Percentiles rank a stretch among this genome's conserved stretches.
phyloP scores from a whole-genome alignment of 176 grass and related monocot genomes.

The Sorghum bicolor region Sorghum_bicolor_NCBIv3 NC_012877.2:813501-814000 shows the following conservation, averaged over 20 bases:
- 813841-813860: neutral
- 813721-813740: neutral
- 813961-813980: slow-evolving; percentile 48
- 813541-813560: neutral
- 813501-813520: neutral
- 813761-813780: neutral
- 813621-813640: neutral
- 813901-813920: neutral
- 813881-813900: neutral
- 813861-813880: neutral
- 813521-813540: neutral
- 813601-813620: too few species aligned
- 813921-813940: neutral
- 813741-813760: neutral
- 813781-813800: neutral
- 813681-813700: too few species aligned
- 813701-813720: too few species aligned
- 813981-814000: slow-evolving; percentile 40
- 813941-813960: slow-evolving; percentile 23
- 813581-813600: neutral
- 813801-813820: neutral
- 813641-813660: neutral
- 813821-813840: neutral
- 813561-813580: too few species aligned
- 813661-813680: too few species aligned